Evolutionary conservation across 306 rosid genomes (phyloP).

Genomic region (Gastrolobium bilobum): DNA sequence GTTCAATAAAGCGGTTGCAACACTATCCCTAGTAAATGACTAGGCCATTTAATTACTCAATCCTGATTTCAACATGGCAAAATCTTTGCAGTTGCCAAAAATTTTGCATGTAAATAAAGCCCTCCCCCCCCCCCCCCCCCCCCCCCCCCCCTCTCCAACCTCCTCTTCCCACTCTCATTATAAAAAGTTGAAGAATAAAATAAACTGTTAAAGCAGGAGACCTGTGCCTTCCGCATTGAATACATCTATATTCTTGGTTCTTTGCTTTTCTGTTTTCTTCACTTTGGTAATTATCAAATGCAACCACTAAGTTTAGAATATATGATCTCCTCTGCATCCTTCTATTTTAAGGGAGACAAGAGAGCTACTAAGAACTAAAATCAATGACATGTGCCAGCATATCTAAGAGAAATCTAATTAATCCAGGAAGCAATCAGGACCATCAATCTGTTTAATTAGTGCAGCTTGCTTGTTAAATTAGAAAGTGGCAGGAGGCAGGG

Average conservation of each 20-base stretch:
- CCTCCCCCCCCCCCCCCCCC: background rate
- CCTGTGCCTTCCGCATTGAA: background rate
- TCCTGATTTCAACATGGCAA: background rate
- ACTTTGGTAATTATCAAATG: background rate
- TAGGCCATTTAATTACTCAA: slow-evolving; percentile 13
- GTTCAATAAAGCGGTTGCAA: background rate
- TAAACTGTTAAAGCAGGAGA: slow-evolving; percentile 17
- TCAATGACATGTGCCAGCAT: background rate
- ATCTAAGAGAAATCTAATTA: background rate
- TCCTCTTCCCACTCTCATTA: background rate
- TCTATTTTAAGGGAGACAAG: background rate
- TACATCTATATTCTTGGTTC: background rate
- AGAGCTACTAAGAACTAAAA: slow-evolving; percentile 13
- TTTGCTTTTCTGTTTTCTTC: background rate
- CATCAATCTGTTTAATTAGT: background rate
- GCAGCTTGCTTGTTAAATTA: slow-evolving; percentile 4
- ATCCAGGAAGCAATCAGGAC: background rate
- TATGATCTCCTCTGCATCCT: background rate
- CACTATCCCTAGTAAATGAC: slow-evolving; percentile 13
- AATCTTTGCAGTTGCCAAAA: background rate
- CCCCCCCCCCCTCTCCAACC: background rate
- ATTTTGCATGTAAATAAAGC: background rate
- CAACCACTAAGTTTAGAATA: slow-evolving; percentile 1
- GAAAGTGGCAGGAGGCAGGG: background rate
- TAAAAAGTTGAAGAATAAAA: slow-evolving; percentile 11